A percentile compares a stretch with the other conserved stretches of the same genome.
Conservation (phyloP, 73 alveolate genomes). For the Durusdinium trenchii region DNA sequence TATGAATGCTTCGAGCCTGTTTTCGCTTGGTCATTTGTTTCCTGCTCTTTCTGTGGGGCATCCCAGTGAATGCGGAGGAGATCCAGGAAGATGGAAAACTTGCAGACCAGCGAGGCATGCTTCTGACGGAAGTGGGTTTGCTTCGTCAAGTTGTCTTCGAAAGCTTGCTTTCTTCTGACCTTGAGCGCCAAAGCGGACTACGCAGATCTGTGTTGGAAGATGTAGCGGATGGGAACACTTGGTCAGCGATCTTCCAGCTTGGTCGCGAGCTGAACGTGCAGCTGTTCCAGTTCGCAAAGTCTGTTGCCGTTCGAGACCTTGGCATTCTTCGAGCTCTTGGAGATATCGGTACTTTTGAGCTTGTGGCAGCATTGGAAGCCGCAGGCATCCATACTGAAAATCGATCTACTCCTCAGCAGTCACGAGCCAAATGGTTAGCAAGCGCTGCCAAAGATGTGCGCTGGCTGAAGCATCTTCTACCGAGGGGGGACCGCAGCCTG, state of each 20-base stretch:
- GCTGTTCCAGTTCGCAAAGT: not conserved
- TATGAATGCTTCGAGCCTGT: not conserved
- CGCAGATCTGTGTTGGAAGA: not conserved
- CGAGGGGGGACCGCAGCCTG: conserved; percentile 45
- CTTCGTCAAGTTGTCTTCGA: not conserved
- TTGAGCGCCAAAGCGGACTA: not conserved
- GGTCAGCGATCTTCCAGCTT: conserved; percentile 48
- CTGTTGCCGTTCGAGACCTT: conserved; percentile 2
- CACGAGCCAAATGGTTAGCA: conserved; percentile 1
- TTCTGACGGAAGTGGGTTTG: conserved; percentile 30
- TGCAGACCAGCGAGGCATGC: conserved; percentile 72
- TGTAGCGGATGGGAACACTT: not conserved
- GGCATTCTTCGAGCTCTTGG: conserved; percentile 39
- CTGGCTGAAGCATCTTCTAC: conserved; percentile 25
- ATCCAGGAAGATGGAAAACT: conserved; percentile 5
- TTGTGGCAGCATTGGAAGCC: conserved; percentile 20
- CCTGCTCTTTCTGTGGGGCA: not conserved
- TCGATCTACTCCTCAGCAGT: not conserved
- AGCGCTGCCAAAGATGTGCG: conserved; percentile 7
- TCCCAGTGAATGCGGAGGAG: not conserved
- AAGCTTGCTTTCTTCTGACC: not conserved
- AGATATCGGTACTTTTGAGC: conserved; percentile 31
- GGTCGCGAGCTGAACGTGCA: not conserved
- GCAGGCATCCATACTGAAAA: not conserved
- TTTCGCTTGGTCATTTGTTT: not conserved